Evolutionary conservation across 192 early-diverging fungal genomes (phyloP).

Genomic region (Gryganskiella cystojenkinii): DNA sequence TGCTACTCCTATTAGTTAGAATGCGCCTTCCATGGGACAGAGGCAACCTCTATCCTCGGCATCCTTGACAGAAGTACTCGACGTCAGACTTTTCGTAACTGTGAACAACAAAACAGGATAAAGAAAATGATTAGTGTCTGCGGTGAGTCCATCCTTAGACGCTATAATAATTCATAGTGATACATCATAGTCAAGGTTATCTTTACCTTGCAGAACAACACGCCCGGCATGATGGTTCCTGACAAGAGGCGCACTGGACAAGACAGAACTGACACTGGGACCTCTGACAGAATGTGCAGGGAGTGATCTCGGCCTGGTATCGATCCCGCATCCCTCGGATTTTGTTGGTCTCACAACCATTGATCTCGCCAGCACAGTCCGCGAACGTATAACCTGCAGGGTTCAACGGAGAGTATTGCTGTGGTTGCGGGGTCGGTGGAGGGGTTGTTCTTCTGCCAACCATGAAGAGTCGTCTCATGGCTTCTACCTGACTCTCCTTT

Average conservation of each 20-base stretch:
- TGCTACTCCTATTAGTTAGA: no score
- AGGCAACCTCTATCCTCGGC: not conserved
- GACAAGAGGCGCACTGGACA: constrained; percentile 19
- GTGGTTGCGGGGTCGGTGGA: not conserved
- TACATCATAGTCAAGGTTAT: not conserved
- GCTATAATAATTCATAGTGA: not conserved
- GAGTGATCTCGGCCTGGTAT: constrained; percentile 21
- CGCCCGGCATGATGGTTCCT: constrained; percentile 27
- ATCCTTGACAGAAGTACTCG: constrained; percentile 29
- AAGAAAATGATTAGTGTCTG: not conserved
- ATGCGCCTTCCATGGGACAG: no score
- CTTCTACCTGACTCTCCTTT: constrained; percentile 21
- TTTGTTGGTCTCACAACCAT: constrained; percentile 36
- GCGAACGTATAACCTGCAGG: constrained; percentile 13
- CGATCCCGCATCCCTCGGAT: constrained; percentile 43
- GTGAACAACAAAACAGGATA: not conserved
- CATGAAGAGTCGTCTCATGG: constrained; percentile 37
- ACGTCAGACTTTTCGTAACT: constrained; percentile 42
- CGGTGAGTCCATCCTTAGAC: not conserved
- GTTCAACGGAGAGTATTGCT: not conserved
- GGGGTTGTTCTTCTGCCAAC: constrained; percentile 10
- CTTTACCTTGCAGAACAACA: constrained; percentile 42
- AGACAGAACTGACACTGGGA: constrained; percentile 47
- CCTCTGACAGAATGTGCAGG: constrained; percentile 34
- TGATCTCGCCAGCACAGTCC: constrained; percentile 44